Base-by-base conservation (phyloP, 495 filamentous ascomycete species). In the Gamarada debralockiae region DNA sequence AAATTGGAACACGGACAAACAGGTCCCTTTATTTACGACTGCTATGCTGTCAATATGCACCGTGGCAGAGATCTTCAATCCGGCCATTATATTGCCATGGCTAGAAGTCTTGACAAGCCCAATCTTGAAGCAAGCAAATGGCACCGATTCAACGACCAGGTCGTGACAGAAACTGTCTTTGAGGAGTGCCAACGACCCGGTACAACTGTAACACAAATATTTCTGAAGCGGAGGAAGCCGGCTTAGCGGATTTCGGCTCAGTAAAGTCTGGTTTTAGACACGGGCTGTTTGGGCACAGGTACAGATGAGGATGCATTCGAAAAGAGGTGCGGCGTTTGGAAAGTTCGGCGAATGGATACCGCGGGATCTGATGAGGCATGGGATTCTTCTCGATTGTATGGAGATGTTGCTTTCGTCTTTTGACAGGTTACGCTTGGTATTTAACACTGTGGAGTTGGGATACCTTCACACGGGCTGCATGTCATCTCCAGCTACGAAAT, bases 41-140 rank as follows among this genome's bases (percentile, higher is more conserved):
- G 70, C 39, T 77, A 72, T 59, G 73, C 67, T 29, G 69, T 77
- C n/a, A 67, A 66, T 37, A 73, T 77, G 39, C 39, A 50, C 31
- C 67, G 69, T 12, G 10, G 31, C 0, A 47, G 14, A 0, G 12
- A 18, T 4, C 50, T 67, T 14, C 57, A 55, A 10, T 41, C 54
- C 12, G 77, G 77, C 1, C 77, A 80, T 47, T 80, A 78, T 58
- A 66, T 61, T 43, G 47, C 61, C 2, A n/a, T 56, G 0, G 24
- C 42, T 2, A 48, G 27, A 25, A 48, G 22, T 42, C 40, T 45
- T 5, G 54, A 61, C 24, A 56, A 57, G 25, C 44, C 43, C 6
- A 20, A 2, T 12, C 24, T 34, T 24, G 34, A 23, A 14, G 33
- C 52, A 3, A 52, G 57, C 18, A 15, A 8, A 6, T 59, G 57